These are phyloP conservation scores for Elaeis oleifera DNA, from an alignment of 202 grass and related monocot species.

Conservation along the genomic window DNA sequence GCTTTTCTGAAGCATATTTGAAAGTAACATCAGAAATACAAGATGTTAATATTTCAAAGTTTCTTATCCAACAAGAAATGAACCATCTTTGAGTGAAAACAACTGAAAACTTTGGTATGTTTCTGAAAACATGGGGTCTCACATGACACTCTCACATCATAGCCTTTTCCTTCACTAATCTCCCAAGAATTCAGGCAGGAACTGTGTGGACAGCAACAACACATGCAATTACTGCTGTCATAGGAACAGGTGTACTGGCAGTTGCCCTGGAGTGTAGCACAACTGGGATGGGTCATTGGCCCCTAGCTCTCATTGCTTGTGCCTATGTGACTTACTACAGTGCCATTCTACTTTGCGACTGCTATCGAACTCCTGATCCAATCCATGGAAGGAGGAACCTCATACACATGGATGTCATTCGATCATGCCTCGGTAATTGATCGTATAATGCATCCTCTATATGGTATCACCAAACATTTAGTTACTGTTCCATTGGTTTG, in stretches of 20 bases:
- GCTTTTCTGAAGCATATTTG: no score
- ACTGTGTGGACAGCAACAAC: constrained; percentile 93
- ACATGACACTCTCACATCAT: no score
- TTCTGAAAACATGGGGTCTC: no score
- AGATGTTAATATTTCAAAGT: no score
- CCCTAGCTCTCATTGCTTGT: constrained; percentile 60
- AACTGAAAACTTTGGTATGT: no score
- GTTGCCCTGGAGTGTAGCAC: constrained; percentile 89
- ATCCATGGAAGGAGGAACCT: constrained; percentile 80
- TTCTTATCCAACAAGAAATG: no score
- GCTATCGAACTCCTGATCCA: constrained; percentile 78
- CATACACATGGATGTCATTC: constrained; percentile 91
- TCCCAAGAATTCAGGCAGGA: constrained; percentile 23
- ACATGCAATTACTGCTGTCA: constrained; percentile 75
- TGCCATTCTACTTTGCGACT: constrained; percentile 68
- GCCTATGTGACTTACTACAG: constrained; percentile 82
- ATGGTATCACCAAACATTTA: not conserved
- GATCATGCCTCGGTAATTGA: constrained; percentile 59
- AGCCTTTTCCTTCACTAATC: not conserved
- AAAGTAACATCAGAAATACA: no score
- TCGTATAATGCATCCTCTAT: not conserved
- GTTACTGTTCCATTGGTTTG: not conserved
- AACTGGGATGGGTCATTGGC: constrained; percentile 92
- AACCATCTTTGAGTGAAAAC: no score
- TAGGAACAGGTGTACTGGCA: constrained; percentile 79